phyloP scores from a whole-genome alignment of 371 early-diverging fungal genomes.

The Massospora cicadina region DNA sequence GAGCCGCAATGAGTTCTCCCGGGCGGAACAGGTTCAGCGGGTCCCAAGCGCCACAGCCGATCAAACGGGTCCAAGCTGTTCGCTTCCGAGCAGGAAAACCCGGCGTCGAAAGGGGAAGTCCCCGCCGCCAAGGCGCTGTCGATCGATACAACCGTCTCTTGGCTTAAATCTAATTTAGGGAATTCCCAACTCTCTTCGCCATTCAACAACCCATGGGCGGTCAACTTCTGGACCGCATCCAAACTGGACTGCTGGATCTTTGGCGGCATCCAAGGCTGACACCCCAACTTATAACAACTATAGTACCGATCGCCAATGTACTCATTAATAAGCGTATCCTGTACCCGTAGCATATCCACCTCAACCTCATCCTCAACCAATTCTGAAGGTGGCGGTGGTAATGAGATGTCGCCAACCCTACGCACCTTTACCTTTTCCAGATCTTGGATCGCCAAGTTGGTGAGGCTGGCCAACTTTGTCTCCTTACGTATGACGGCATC shows the following conservation, averaged over 20 bases:
- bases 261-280: slow-evolving; percentile 12
- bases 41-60: slow-evolving; percentile 18
- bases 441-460: slow-evolving; percentile 5
- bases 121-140: background rate
- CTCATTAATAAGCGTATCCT: background rate
- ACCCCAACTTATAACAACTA: slow-evolving; percentile 13
- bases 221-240: slow-evolving; percentile 15
- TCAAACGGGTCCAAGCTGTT: slow-evolving; percentile 21
- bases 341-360: background rate
- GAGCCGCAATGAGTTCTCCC: slow-evolving; percentile 17
- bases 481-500: slow-evolving; percentile 8
- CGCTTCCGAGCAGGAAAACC: slow-evolving; percentile 14
- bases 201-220: slow-evolving; percentile 13
- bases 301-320: slow-evolving; percentile 11
- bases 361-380: background rate
- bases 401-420: background rate
- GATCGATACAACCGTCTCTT: slow-evolving; percentile 1
- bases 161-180: slow-evolving; percentile 7
- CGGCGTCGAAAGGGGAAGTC: background rate
- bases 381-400: slow-evolving; percentile 8
- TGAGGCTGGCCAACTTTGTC: background rate
- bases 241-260: slow-evolving; percentile 12
- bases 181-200: slow-evolving; percentile 11
- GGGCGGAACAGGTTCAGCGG: slow-evolving; percentile 17
- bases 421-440: background rate